Percentiles rank a stretch among this genome's conserved stretches.
phyloP scores from a whole-genome alignment of 1,284 basidiomycete species.

The Puccinia novopanici region DNA sequence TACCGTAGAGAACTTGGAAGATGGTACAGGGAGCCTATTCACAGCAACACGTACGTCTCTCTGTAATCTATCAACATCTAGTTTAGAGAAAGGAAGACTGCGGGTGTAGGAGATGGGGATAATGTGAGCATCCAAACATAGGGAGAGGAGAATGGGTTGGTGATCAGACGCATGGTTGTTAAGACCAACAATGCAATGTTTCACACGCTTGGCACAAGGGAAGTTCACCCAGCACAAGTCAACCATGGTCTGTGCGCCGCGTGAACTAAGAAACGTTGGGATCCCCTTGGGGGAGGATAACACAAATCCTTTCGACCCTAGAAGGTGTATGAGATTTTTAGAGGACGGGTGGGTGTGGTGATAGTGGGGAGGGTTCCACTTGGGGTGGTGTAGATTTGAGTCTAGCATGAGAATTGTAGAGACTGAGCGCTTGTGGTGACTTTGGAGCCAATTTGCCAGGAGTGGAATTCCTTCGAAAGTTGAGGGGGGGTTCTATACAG shows the following conservation, averaged over 20 bases:
- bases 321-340: too few species aligned
- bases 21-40: not conserved
- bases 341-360: too few species aligned
- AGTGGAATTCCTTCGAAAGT: too few species aligned
- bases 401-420: too few species aligned
- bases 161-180: constrained; percentile 41
- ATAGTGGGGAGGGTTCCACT: too few species aligned
- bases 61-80: not conserved
- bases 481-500: too few species aligned
- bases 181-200: not conserved
- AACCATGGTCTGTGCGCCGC: constrained; percentile 14
- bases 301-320: too few species aligned
- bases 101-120: not conserved
- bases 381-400: too few species aligned
- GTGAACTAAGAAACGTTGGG: too few species aligned
- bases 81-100: not conserved
- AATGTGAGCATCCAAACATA: not conserved
- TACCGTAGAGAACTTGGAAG: not conserved
- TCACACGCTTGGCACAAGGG: not conserved
- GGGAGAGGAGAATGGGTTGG: constrained; percentile 22
- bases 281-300: too few species aligned
- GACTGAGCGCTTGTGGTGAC: too few species aligned
- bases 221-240: constrained; percentile 23
- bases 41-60: not conserved
- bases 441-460: too few species aligned